Evolutionary conservation across 345 rosid genomes (phyloP).

Genomic region (Gossypium anomalum): DNA sequence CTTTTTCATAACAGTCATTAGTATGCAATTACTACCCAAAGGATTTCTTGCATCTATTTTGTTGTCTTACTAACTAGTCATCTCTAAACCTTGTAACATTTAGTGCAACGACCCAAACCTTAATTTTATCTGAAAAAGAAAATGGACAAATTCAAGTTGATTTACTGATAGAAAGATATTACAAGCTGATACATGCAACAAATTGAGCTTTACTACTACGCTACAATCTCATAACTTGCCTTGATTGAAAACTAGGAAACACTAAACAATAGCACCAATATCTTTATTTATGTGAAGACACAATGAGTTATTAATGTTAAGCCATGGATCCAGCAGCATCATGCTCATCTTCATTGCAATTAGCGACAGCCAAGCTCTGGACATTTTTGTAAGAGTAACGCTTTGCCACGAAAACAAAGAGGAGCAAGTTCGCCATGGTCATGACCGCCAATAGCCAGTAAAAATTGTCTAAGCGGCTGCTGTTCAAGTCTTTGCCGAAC

Average conservation of each 20-base stretch:
- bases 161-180: neutral
- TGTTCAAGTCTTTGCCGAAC: conserved; percentile 80
- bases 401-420: conserved; percentile 51
- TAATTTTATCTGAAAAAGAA: too few species aligned
- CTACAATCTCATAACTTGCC: neutral
- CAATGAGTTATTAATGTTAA: conserved; percentile 1
- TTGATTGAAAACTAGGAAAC: neutral
- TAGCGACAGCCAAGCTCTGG: conserved; percentile 59
- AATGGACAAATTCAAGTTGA: too few species aligned
- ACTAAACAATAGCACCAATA: neutral
- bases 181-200: neutral
- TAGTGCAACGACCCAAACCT: too few species aligned
- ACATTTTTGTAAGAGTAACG: conserved; percentile 75
- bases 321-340: conserved; percentile 19
- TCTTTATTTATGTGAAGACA: neutral
- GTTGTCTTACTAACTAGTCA: too few species aligned
- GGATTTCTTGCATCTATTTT: too few species aligned
- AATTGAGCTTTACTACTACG: conserved; percentile 1
- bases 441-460: conserved; percentile 68
- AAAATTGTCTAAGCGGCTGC: conserved; percentile 70
- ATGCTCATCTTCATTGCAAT: conserved; percentile 39
- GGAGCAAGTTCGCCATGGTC: conserved; percentile 39
- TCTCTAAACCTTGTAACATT: too few species aligned
- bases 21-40: too few species aligned
- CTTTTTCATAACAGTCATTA: too few species aligned